Percentiles rank a stretch among this genome's conserved stretches.
Conservation (phyloP, 768 basidiomycete genomes). For the Zangia roseola region DNA sequence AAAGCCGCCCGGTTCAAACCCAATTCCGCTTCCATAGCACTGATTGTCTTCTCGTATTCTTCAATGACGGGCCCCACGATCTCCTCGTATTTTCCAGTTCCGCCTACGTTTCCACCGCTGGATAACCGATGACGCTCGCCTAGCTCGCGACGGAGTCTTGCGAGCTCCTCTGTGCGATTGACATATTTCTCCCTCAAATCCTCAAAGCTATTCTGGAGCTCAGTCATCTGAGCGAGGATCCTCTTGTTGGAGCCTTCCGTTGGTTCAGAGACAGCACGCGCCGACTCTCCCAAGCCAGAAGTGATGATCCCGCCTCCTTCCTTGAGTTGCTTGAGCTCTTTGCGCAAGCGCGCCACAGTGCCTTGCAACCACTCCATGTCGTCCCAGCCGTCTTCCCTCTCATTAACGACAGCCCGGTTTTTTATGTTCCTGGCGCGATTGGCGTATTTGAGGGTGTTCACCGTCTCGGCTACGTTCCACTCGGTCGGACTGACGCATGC, state of each 20-base stretch:
- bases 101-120: slow-evolving; percentile 57
- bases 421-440: slow-evolving; percentile 97
- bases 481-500: slow-evolving; percentile 97
- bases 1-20: slow-evolving; percentile 84
- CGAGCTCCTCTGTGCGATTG: slow-evolving; percentile 86
- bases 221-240: slow-evolving; percentile 76
- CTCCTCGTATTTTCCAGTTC: slow-evolving; percentile 81
- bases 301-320: slow-evolving; percentile 47
- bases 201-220: slow-evolving; percentile 84
- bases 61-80: slow-evolving; percentile 97
- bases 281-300: slow-evolving; percentile 29
- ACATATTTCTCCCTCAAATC: slow-evolving; percentile 81
- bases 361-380: slow-evolving; percentile 95
- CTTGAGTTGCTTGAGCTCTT: slow-evolving; percentile 81
- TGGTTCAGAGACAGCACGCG: slow-evolving; percentile 31
- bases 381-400: slow-evolving; percentile 98
- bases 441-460: slow-evolving; percentile 95
- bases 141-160: slow-evolving; percentile 72
- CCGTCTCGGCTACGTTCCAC: slow-evolving; percentile 91
- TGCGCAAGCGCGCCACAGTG: slow-evolving; percentile 79
- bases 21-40: slow-evolving; percentile 90
- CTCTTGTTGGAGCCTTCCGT: slow-evolving; percentile 70
- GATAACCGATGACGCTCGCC: slow-evolving; percentile 69
- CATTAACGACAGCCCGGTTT: slow-evolving; percentile 88
- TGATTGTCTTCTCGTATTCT: slow-evolving; percentile 97